Percentiles rank a stretch among this genome's conserved stretches.
These are phyloP conservation scores for Penicillium verhagenii DNA, from an alignment of 495 filamentous ascomycete species.

Conservation along the genomic window DNA sequence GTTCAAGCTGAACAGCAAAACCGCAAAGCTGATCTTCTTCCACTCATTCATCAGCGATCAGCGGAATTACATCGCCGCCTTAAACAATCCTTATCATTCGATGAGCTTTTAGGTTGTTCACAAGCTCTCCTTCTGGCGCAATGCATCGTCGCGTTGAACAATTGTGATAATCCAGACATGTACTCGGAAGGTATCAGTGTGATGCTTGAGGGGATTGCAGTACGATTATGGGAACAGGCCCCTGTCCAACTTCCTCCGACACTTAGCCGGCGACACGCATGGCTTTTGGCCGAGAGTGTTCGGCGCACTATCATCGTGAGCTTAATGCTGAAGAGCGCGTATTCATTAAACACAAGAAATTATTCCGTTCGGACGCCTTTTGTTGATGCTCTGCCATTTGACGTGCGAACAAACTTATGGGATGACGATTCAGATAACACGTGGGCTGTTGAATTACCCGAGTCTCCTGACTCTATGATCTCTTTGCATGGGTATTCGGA, in stretches of 20 bases:
- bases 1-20: constrained; percentile 6
- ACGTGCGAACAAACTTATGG: constrained; percentile 37
- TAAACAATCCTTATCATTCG: constrained; percentile 24
- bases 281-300: constrained; percentile 47
- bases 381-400: constrained; percentile 37
- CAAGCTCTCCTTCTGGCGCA: constrained; percentile 38
- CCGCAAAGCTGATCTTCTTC: constrained; percentile 16
- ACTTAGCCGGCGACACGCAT: constrained; percentile 37
- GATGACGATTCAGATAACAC: constrained; percentile 25
- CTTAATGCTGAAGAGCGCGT: constrained; percentile 36
- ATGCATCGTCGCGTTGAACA: constrained; percentile 35
- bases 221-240: constrained; percentile 27
- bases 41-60: constrained; percentile 23
- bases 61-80: constrained; percentile 13
- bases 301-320: constrained; percentile 43
- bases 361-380: constrained; percentile 40
- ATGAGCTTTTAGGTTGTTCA: constrained; percentile 35
- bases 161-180: constrained; percentile 5
- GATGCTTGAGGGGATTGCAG: constrained; percentile 22
- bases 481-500: constrained; percentile 31
- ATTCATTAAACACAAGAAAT: constrained; percentile 37
- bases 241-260: constrained; percentile 21
- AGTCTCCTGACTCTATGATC: constrained; percentile 18
- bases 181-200: constrained; percentile 24
- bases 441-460: constrained; percentile 11